Evolutionary conservation across 129 eudicot species (phyloP).

Genomic region (Tanacetum coccineum): DNA sequence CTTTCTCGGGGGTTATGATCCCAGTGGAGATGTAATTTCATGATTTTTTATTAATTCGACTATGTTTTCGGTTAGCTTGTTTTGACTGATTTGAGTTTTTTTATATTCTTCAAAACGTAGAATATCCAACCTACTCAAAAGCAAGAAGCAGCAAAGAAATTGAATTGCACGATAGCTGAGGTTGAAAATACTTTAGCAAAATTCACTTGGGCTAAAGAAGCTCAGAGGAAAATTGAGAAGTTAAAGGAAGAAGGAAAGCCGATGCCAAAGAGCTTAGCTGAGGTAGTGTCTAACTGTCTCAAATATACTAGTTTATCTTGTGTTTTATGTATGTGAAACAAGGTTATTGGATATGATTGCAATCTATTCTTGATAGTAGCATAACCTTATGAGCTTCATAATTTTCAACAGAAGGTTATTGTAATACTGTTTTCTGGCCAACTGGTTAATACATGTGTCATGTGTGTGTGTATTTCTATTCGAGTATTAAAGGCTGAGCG

Average conservation of each 20-base stretch:
- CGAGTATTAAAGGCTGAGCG: no score
- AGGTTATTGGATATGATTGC: constrained; percentile 12
- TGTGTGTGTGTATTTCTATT: no score
- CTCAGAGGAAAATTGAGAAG: constrained; percentile 69
- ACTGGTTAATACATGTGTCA: no score
- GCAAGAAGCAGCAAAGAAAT: constrained; percentile 79
- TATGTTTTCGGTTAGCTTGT: not conserved
- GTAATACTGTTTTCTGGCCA: no score
- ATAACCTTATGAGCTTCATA: no score
- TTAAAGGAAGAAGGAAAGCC: constrained; percentile 93
- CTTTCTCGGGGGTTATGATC: constrained; percentile 71
- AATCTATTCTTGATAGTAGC: constrained; percentile 11
- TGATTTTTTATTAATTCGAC: not conserved
- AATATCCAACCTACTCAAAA: constrained; percentile 69
- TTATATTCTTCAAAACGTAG: constrained; percentile 30
- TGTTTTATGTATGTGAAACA: not conserved
- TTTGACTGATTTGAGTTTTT: constrained; percentile 12
- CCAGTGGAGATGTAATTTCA: constrained; percentile 43
- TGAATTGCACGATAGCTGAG: constrained; percentile 77
- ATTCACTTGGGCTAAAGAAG: constrained; percentile 92
- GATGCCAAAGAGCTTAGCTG: constrained; percentile 76
- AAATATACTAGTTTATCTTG: not conserved
- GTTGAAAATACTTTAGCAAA: constrained; percentile 79
- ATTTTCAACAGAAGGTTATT: no score
- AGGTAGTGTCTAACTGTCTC: constrained; percentile 42